phyloP scores from a whole-genome alignment of 768 basidiomycete species.

The Sporobolomyces phaffii region DNA sequence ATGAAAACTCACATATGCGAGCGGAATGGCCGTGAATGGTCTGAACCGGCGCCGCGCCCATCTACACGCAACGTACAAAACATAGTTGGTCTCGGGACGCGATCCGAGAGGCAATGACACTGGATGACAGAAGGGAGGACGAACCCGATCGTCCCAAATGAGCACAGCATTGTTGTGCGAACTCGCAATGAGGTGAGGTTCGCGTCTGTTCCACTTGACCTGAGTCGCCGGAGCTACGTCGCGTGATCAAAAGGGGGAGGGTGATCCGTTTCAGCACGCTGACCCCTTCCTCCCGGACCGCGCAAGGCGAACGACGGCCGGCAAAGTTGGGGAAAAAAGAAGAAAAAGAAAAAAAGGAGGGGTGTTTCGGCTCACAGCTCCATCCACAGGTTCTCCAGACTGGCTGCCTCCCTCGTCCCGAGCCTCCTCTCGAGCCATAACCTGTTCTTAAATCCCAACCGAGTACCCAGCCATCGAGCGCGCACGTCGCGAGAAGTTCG shows the following conservation, averaged over 20 bases:
- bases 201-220: constrained; percentile 91
- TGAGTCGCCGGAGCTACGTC: constrained; percentile 74
- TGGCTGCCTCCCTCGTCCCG: constrained; percentile 58
- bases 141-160: constrained; percentile 88
- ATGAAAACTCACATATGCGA: constrained; percentile 28
- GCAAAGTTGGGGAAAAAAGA: too few species aligned
- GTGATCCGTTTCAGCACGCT: too few species aligned
- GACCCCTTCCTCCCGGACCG: too few species aligned
- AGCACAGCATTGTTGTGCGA: constrained; percentile 78
- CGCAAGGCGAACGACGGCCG: too few species aligned
- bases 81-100: too few species aligned
- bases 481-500: constrained; percentile 74
- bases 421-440: constrained; percentile 57
- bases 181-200: constrained; percentile 79
- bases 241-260: too few species aligned
- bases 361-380: constrained; percentile 42
- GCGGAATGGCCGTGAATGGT: constrained; percentile 26
- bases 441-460: constrained; percentile 77
- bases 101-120: too few species aligned
- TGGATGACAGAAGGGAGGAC: constrained; percentile 35
- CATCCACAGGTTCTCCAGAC: constrained; percentile 37
- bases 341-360: too few species aligned
- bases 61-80: too few species aligned
- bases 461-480: constrained; percentile 91
- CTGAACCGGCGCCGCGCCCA: constrained; percentile 30